Base-by-base conservation (phyloP, 1,284 basidiomycete genomes). In the Trichosporon coremiiforme region DNA sequence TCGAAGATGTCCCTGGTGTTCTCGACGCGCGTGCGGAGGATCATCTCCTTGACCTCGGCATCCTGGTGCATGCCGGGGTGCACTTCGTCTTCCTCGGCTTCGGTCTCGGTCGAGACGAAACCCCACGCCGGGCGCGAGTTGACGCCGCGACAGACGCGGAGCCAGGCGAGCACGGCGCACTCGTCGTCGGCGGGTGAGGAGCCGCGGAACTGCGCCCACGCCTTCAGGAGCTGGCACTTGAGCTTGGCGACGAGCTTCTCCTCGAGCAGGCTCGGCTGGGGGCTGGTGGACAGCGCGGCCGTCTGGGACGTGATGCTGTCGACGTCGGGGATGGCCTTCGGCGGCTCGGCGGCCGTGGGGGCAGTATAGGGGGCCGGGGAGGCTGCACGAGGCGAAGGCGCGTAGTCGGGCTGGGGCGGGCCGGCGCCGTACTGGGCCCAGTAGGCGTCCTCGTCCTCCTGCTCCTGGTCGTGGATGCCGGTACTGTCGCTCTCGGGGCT, bases 351-450 rank as follows among this genome's bases (percentile, higher is more conserved):
- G 5, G 65, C 25, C 25, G 25, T 25, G 20, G 69, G 13, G 13
- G 64, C 67, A 15, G 73, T 66, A 10, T 71, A 65, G 13, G 71
- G 73, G 38, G 13, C 29, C 15, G 57, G 57, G 1, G 31, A 12
- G 7, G 31, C 31, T 4, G 57, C 33, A 10, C 57, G 29, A 15
- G 29, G 41, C 41, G 41, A 45, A 15, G 41, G 17, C 3, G 41
- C 15, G 15, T 62, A n/a, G 8, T 62, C 57, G 4, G 29, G 57
- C 57, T 13, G 60, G 17, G 64, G 55, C 20, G 64, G 67, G 29
- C 72, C 72, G 0, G 73, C 69, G n/a, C 73, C 77, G 64, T 82
- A 82, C 62, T 73, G 73, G 15, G 80, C 78, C 80, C 80, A 82
- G 71, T 82, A 82, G 22, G 74, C 76, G 64, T 76, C 76, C 70